Conservation (phyloP, 2,329 filamentous ascomycete species). For the Exophiala oligosperma region DNA sequence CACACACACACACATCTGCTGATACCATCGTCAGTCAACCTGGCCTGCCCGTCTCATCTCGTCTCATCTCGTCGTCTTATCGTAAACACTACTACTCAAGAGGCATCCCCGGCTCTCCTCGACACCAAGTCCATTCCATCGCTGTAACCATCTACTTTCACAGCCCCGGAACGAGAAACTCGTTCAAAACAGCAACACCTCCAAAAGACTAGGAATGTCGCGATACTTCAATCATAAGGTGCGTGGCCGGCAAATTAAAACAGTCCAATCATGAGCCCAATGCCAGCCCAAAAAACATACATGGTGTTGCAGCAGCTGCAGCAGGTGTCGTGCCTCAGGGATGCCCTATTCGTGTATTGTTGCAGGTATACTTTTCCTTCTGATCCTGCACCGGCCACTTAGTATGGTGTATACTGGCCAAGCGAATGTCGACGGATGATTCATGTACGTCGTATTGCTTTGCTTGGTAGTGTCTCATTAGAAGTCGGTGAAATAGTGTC, state of each 20-base stretch:
- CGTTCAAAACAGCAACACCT: no score
- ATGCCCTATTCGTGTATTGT: background rate
- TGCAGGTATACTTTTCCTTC: background rate
- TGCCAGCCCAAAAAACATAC: background rate
- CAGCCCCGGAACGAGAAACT: background rate
- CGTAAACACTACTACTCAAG: background rate
- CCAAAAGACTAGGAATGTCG: background rate
- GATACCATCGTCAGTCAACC: no score
- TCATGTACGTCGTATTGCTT: no score
- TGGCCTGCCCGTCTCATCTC: background rate
- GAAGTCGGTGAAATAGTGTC: slow-evolving; percentile 75
- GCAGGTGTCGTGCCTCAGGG: background rate
- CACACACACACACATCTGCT: no score
- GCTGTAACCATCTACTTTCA: background rate
- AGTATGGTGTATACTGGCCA: background rate
- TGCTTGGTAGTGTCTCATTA: slow-evolving; percentile 36
- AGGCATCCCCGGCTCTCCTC: background rate
- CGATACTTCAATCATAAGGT: background rate
- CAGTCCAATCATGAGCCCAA: background rate
- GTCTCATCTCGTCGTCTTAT: background rate
- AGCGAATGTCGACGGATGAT: no score
- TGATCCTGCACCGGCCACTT: background rate
- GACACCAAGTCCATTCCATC: background rate
- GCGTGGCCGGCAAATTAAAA: background rate
- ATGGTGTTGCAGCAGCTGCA: background rate